Base-by-base conservation (phyloP, 2,329 filamentous ascomycete species). In the Colletotrichum gloeosporioides region DNA sequence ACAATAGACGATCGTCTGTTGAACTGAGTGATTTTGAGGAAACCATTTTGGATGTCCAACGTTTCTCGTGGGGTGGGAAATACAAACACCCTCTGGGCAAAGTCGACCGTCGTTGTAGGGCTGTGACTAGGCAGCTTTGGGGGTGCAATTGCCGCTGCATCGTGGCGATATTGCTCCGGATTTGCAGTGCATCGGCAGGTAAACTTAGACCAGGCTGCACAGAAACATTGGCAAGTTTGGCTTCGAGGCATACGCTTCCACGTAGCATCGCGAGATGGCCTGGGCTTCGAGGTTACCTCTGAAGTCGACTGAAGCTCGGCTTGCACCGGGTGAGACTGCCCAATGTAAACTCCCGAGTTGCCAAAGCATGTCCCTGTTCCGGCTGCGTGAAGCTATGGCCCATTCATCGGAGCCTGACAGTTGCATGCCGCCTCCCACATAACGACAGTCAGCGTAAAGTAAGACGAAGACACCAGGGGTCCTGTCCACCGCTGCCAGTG, bases 331-430 rank as follows among this genome's bases (percentile, higher is more conserved):
- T 68, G 69, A 67, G 53, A 67, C 31, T 27, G 31, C 32, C 32
- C 49, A 57, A 55, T 29, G 29, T 57, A 18, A 31, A 63, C 57
- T 63, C 39, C 49, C 64, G 25, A 53, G 32, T 29, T 13, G 72
- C 59, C 44, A 34, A 71, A 59, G 32, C 39, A 61, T 39, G 55
- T 39, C 66, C 44, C 71, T 65, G 31, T 31, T 29, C 18, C 73
- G 34, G 36, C 69, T 72, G 73, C 73, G 67, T 67, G 73, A 29
- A 75, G 73, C 69, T 73, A 75, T 75, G 73, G 73, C 69, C 73
- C 36, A 61, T 68, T 59, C 22, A 29, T 27, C 22, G 22, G 25
- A 36, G 22, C 57, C 61, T 34, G 57, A n/a, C 53, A 49, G 69
- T 68, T 44, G 62, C 53, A 32, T 62, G 36, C 25, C 62, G 18